These are phyloP conservation scores for Daldinia sp. DNA, from an alignment of 2,329 filamentous ascomycete genomes.

Conservation along the genomic window DNA sequence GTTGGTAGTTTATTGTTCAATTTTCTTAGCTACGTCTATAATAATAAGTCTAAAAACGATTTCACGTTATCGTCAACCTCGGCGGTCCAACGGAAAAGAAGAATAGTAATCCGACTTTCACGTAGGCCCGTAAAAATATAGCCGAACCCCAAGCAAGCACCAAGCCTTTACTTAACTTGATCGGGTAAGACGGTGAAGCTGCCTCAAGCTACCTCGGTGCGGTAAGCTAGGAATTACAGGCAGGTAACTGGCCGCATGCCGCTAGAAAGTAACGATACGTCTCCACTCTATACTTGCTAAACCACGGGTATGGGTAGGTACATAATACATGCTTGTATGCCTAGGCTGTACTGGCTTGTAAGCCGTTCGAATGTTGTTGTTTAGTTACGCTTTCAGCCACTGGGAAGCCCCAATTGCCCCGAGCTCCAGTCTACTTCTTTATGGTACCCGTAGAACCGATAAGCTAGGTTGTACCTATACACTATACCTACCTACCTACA, in stretches of 20 bases:
- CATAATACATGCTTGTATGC: not conserved
- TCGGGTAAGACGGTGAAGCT: conserved; percentile 11
- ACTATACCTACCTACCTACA: too few species aligned
- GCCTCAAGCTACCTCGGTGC: conserved; percentile 19
- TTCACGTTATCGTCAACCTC: conserved; percentile 19
- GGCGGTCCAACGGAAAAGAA: conserved; percentile 34
- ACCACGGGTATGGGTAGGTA: not conserved
- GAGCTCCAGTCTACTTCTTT: conserved; percentile 23
- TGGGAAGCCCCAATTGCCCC: conserved; percentile 40
- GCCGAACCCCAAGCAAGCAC: conserved; percentile 25
- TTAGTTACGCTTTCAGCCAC: conserved; percentile 27
- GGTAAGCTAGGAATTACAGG: conserved; percentile 25
- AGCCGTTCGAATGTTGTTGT: not conserved
- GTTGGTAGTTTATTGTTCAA: not conserved
- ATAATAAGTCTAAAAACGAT: not conserved
- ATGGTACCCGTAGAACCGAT: too few species aligned
- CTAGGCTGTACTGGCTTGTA: conserved; percentile 10
- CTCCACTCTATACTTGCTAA: conserved; percentile 28
- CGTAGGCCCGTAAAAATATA: conserved; percentile 34
- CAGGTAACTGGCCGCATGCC: conserved; percentile 21
- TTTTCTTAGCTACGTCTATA: not conserved
- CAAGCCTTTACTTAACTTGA: conserved; percentile 16
- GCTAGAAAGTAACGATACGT: conserved; percentile 22
- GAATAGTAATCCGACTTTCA: conserved; percentile 20
- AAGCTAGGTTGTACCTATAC: too few species aligned